Base-by-base conservation (phyloP, 2,329 filamentous ascomycete genomes). In the Stemphylium beticola region DNA sequence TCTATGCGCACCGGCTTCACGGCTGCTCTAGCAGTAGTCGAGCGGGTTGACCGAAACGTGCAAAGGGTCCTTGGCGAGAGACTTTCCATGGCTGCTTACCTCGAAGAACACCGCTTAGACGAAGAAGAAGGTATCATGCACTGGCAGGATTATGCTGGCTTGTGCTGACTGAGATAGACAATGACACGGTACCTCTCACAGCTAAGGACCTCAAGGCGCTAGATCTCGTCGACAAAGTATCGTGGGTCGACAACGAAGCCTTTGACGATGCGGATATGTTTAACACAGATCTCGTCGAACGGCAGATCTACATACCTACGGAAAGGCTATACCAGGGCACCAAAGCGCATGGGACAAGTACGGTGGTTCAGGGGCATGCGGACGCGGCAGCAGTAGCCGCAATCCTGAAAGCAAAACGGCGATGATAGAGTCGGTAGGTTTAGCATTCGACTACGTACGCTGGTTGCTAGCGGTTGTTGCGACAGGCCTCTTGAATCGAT, bases 251-350 rank as follows among this genome's bases (percentile, higher is more conserved):
- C 32, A 47, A 48, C 36, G 42, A 46, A 34, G 49, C 40, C 7
- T 53, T 41, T 24, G 36, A 47, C 29, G 36, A 37, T 36, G 42
- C 50, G 29, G n/a, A 41, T 17, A 34, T 53, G 50, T 45, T 47
- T 18, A 39, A 53, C 17, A 20, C 24, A 41, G 50, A 47, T 47
- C 34, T 53, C 10, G 36, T 47, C 20, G 50, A 46, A 26, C 42
- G 42, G 31, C 50, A 38, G 20, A 37, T 29, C 34, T 32, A 40
- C 14, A 26, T 14, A 34, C 29, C 41, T 22, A 47, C 41, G 14
- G 42, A 53, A 44, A 47, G 50, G 50, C 32, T 46, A 32, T 53
- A 53, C 29, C 20, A 34, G 22, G 26, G 43, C 18, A 53, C 32
- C 32, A 29, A 53, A 17, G 50, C 41, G 15, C 37, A 53, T 14